A percentile compares a stretch with the other conserved stretches of the same genome.
phyloP scores from a whole-genome alignment of 2,329 filamentous ascomycete genomes.

The Coniochaeta sp. region DNA sequence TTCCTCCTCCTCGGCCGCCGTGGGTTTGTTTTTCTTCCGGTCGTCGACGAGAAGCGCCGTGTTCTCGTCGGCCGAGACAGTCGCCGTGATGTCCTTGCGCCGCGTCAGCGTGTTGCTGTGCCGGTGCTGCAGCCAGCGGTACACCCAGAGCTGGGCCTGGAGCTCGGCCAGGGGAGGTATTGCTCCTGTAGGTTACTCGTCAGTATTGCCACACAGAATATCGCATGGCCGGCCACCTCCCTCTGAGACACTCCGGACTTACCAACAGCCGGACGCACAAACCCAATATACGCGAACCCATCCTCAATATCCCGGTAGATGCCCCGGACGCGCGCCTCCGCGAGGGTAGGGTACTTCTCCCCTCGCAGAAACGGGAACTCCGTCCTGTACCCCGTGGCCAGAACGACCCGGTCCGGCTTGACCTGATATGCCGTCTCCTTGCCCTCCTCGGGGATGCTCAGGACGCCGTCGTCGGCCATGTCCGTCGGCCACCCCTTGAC shows the following conservation, averaged over 20 bases:
- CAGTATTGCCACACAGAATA: neutral
- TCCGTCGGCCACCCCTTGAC: constrained; percentile 25
- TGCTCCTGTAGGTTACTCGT: constrained; percentile 22
- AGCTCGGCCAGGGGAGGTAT: constrained; percentile 42
- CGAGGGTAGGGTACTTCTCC: constrained; percentile 30
- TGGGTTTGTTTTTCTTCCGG: too few relatives aligned
- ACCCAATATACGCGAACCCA: constrained; percentile 37
- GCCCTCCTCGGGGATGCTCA: constrained; percentile 24
- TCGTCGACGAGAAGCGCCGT: neutral
- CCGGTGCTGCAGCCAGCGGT: constrained; percentile 26
- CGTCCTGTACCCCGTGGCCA: constrained; percentile 28
- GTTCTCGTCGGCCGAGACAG: neutral
- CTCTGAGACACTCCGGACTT: neutral
- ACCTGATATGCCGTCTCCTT: constrained; percentile 20
- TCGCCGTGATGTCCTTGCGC: neutral
- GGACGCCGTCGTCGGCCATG: constrained; percentile 21
- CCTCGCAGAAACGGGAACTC: constrained; percentile 29
- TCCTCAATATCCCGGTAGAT: constrained; percentile 37
- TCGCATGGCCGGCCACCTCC: neutral
- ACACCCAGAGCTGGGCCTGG: constrained; percentile 40
- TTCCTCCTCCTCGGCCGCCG: too few relatives aligned
- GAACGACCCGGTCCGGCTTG: constrained; percentile 26
- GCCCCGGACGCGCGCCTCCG: constrained; percentile 42
- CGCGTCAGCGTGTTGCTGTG: constrained; percentile 14
- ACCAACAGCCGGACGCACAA: constrained; percentile 36